These are phyloP conservation scores for Cyclotella sp. DNA, from an alignment of 108 stramenopile genomes.

Conservation along the genomic window DNA sequence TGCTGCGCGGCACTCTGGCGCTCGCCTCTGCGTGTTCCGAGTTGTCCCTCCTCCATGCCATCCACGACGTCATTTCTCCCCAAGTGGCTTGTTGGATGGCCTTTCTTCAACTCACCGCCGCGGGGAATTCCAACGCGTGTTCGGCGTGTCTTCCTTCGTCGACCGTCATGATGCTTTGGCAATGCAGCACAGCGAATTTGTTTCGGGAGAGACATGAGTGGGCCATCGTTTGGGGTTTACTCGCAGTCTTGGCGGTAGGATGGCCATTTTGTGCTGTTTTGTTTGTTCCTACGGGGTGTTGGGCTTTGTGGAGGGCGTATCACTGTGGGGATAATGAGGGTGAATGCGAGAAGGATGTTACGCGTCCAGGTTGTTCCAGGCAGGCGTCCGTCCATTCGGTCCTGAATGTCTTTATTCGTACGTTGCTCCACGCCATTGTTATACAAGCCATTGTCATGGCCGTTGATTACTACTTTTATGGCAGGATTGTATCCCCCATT, in stretches of 20 bases:
- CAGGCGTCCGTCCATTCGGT: neutral
- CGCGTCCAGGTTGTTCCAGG: neutral
- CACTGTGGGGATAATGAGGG: neutral
- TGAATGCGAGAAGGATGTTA: neutral
- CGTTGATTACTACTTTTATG: slow-evolving; percentile 74
- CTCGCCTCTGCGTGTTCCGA: slow-evolving; percentile 28
- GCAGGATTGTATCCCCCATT: slow-evolving; percentile 59
- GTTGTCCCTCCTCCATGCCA: slow-evolving; percentile 35
- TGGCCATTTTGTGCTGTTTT: slow-evolving; percentile 98
- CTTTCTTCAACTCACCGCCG: slow-evolving; percentile 59
- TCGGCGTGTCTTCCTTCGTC: slow-evolving; percentile 90
- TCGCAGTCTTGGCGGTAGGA: slow-evolving; percentile 84
- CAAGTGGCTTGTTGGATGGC: slow-evolving; percentile 49
- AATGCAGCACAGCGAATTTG: slow-evolving; percentile 56
- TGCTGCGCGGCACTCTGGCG: slow-evolving; percentile 46
- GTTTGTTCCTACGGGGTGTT: slow-evolving; percentile 89
- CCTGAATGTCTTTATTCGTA: slow-evolving; percentile 30
- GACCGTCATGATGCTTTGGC: slow-evolving; percentile 66
- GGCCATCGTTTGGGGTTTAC: slow-evolving; percentile 73
- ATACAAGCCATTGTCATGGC: slow-evolving; percentile 65
- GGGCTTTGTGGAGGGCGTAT: slow-evolving; percentile 59
- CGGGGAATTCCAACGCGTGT: slow-evolving; percentile 84
- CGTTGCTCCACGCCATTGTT: slow-evolving; percentile 39
- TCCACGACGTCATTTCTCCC: slow-evolving; percentile 16
- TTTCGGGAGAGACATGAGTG: slow-evolving; percentile 43